Evolutionary conservation across 2,329 filamentous ascomycete species (phyloP), one percentile per base, ranked within the genome.

Genomic region (Saccharata proteae): DNA sequence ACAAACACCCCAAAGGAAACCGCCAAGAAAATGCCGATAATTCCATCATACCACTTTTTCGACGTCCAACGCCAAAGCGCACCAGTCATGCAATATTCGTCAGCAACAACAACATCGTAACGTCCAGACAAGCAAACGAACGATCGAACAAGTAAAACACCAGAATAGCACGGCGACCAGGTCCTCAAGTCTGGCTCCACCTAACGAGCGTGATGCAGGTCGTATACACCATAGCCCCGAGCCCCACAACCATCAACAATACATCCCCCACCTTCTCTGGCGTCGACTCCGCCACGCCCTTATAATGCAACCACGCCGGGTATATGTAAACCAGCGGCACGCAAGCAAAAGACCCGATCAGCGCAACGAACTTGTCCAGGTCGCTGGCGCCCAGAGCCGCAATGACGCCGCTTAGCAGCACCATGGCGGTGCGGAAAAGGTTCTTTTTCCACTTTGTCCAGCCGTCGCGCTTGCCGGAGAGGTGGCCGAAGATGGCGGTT

Each of bases 371-470:
- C 39, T 77, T 75, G 53, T 84, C 78, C 38, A 84, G 58, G 48
- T 81, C 75, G 24, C 67, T 73, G 1, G 77, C 74, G 11, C 78
- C 78, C 2, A 72, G 43, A 9, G 78, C 70, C 11, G 75, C 66
- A 25, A 83, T 61, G 13, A 61, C 59, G 6, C 71, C 72, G 40
- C 76, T 80, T 6, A 74, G 21, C 2, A 65, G 48, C 18, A 79
- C 70, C 14, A 80, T 47, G 0, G 49, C 43, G 0, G 71, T 64
- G 14, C 78, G 63, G 43, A 83, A 71, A 1, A 54, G 65, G 43
- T 84, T 84, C 65, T 84, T 84, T 57, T 75, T 74, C 79, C 79
- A 84, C 51, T 83, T 84, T 39, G 75, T 78, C 21, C 63, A 56
- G 19, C 59, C 50, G 38, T 68, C 70, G 44, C 69, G 71, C 57